Evolutionary conservation across 2,329 filamentous ascomycete genomes (phyloP), one percentile per base, ranked within the genome.

Genomic region (Colletotrichum limetticola): DNA sequence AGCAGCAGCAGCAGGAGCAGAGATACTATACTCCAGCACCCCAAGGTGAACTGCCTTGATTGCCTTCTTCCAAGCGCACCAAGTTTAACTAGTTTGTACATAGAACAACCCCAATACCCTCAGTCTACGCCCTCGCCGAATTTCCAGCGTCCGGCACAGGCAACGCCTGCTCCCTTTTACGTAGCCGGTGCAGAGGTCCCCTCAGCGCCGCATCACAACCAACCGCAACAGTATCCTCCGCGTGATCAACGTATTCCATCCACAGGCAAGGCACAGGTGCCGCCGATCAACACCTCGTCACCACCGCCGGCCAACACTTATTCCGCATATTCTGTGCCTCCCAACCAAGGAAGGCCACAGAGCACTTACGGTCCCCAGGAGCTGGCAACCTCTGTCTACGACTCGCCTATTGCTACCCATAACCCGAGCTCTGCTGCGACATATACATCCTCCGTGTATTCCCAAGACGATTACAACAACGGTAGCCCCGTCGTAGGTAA

Each of bases 301-400:
- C 86, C 89, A 7, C 87, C 88, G 4, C 85, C 86, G 1, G 81
- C 82, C 74, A 82, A 81, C 53, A 82, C 86, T 52, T 90, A 91
- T 77, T 80, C 84, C 49, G 80, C 85, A 6, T 90, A 89, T 74
- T 78, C 82, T 56, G 87, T 81, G 80, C 86, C 82, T 67, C 84
- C 82, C 71, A 83, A 79, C 69, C 90, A 89, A 69, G 37, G 37
- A 42, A 90, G 89, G 19, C 91, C 91, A 4, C 89, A 91, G 78
- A 92, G 91, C 80, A 93, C 90, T 12, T 93, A 93, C 77, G 91
- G 91, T 32, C 90, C 93, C 0, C 94, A 95, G 82, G 94, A 96
- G 83, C 86, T 96, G 59, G 92, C 93, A 30, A 95, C 93, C 0
- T 93, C 93, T 1, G 90, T 90, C 11, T 95, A 95, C 78, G 93